Evolutionary conservation across 768 basidiomycete species (phyloP), one percentile per base, ranked within the genome.

Genomic region (Podaxis sp.): DNA sequence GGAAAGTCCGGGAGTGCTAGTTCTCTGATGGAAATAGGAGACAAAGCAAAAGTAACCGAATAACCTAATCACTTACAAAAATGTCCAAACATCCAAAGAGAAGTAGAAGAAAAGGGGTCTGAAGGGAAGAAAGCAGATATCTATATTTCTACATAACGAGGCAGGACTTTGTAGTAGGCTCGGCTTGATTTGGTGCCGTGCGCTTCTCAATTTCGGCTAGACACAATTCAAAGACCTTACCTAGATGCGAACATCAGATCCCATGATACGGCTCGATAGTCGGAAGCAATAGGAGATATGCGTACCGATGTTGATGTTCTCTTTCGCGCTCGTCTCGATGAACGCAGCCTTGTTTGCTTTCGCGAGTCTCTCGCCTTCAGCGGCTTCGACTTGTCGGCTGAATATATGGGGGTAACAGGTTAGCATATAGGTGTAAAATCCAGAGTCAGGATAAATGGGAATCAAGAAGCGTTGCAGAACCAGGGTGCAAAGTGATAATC

Each of bases 281-380:
- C 44, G 44, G 44, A 17, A 20, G n/a, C 15, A 46, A 17, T 46
- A 7, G 7, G 20, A 46, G 2, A 17, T 46, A 46, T 52, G 89
- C 95, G 75, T 69, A 95, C 95, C 87, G 68, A 97, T 89, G 75
- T 96, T 95, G 74, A 86, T 74, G 67, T 94, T 91, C 62, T 85
- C 81, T 82, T 92, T 92, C 38, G 95, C 93, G 69, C 91, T 94
- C 13, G 92, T 92, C 76, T 96, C 95, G 48, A 96, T 81, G 80
- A 88, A 96, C 3, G 89, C 90, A 7, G 92, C 88, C 44, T 87
- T 83, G 68, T 88, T 85, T 63, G 79, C 79, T 67, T 83, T 82
- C 10, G 93, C 95, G 46, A 96, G 78, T 60, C 84, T 82, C 74
- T 91, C 80, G 12, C 88, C 94, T 69, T 94, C 91, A n/a, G 80